These are phyloP conservation scores for Solanum commersonii DNA, from an alignment of 257 asterid genomes.

Conservation along the genomic window DNA sequence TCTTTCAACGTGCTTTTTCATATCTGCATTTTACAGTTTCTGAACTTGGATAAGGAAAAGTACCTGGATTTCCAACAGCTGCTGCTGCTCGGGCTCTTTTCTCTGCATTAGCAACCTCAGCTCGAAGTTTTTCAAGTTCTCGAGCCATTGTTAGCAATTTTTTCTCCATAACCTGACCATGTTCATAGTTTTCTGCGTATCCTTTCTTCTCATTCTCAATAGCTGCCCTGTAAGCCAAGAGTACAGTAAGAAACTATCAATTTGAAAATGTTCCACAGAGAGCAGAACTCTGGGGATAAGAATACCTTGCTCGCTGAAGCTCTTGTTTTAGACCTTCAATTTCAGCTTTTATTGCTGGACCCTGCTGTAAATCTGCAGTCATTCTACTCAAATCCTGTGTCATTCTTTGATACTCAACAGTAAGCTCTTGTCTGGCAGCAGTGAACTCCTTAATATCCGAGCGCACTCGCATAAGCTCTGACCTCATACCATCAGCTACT, in stretches of 20 bases:
- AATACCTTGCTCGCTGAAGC: slow-evolving; percentile 73
- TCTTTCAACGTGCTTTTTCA: background rate
- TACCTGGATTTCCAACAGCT: slow-evolving; percentile 66
- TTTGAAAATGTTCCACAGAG: background rate
- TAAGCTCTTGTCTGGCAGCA: slow-evolving; percentile 67
- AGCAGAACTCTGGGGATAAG: background rate
- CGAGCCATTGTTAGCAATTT: slow-evolving; percentile 74
- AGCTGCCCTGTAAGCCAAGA: slow-evolving; percentile 54
- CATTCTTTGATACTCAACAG: slow-evolving; percentile 71
- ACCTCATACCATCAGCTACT: slow-evolving; percentile 56
- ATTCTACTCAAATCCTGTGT: slow-evolving; percentile 76
- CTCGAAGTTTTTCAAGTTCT: slow-evolving; percentile 92
- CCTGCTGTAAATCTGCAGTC: slow-evolving; percentile 64
- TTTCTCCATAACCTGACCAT: slow-evolving; percentile 84
- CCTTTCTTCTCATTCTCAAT: slow-evolving; percentile 88
- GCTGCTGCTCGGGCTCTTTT: slow-evolving; percentile 67
- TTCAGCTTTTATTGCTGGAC: slow-evolving; percentile 75
- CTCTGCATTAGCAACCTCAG: slow-evolving; percentile 87
- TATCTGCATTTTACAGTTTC: background rate
- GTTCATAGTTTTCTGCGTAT: slow-evolving; percentile 82
- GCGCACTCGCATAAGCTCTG: slow-evolving; percentile 77
- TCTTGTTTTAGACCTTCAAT: slow-evolving; percentile 59
- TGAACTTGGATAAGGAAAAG: background rate
- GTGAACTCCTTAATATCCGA: slow-evolving; percentile 73
- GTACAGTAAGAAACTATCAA: background rate